These are phyloP conservation scores for Melastoma candidum DNA, from an alignment of 441 rosid species.

Conservation along the genomic window DNA sequence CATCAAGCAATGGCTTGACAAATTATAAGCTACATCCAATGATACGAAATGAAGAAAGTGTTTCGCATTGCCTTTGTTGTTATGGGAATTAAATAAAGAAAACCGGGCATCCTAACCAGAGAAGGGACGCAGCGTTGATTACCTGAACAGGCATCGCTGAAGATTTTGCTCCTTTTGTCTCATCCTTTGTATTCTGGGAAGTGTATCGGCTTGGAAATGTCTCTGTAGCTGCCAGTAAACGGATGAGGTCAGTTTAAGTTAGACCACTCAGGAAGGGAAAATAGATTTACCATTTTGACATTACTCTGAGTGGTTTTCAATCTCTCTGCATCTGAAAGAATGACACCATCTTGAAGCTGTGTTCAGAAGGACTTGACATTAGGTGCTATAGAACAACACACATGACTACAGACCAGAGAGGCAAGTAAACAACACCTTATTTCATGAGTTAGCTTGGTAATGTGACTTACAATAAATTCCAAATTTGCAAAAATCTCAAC, in stretches of 20 bases:
- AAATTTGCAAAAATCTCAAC: no score
- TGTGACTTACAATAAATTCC: no score
- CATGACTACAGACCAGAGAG: background rate
- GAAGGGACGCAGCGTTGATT: conserved; percentile 4
- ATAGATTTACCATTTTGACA: conserved; percentile 64
- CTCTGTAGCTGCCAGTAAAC: conserved; percentile 65
- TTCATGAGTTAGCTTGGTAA: no score
- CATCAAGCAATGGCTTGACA: no score
- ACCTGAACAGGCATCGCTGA: conserved; percentile 93
- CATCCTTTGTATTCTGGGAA: conserved; percentile 87
- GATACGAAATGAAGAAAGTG: no score
- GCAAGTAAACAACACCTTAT: no score
- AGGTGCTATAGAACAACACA: background rate
- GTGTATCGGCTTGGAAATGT: conserved; percentile 92
- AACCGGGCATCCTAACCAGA: no score
- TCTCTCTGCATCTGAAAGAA: conserved; percentile 88
- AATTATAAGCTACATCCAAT: no score
- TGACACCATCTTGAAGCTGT: conserved; percentile 98
- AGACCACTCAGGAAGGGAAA: conserved; percentile 1
- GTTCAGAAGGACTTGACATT: conserved; percentile 6
- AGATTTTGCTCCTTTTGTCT: conserved; percentile 91
- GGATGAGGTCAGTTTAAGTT: no score
- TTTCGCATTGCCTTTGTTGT: no score
- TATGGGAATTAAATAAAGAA: no score
- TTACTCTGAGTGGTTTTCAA: conserved; percentile 78